Evolutionary conservation across 352 stramenopile species (phyloP), one percentile per base, ranked within the genome.

Genomic region (Pythium sukuiense): DNA sequence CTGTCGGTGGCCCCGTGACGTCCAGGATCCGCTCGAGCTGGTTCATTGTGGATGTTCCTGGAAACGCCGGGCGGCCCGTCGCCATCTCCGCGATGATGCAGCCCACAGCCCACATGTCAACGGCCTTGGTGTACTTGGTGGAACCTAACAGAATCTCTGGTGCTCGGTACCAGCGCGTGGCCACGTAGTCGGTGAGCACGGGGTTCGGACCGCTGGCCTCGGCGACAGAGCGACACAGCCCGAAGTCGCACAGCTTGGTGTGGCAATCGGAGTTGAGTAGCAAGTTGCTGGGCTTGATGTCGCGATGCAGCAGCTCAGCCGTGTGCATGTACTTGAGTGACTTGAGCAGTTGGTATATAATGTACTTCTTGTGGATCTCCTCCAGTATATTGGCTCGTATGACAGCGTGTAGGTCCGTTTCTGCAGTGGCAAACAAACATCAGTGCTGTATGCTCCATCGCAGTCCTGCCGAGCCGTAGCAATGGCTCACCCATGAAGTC

Each of bases 211-310:
- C 87, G 16, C 83, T 84, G 29, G 89, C 81, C 63, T 98, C 90
- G 0, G 90, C 88, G 12, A 98, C 85, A 8, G 83, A 97, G 61
- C 96, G 81, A 64, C 91, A 98, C 20, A 99, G 80, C 0, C 96
- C 96, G 74, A 99, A 99, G 71, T 99, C 96, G 69, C 95, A 99
- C 9, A 99, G 76, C 62, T 98, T 98, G 24, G 84, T 95, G 65
- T 98, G 83, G 73, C 96, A 99, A 72, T 98, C 94, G 35, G 85
- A 85, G 79, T 99, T 98, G 14, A 99, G 77, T 27, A 99, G 77
- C 29, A 99, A 70, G 67, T 99, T 99, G 69, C 85, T 97, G 3
- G 97, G 97, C 65, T 99, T 99, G 70, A 99, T 98, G 75, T 99
- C 96, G 5, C 96, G 82, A 70, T 99, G 96, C 46, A 99, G 63